phyloP scores from a whole-genome alignment of 768 basidiomycete species.

The Russula earlei region DNA sequence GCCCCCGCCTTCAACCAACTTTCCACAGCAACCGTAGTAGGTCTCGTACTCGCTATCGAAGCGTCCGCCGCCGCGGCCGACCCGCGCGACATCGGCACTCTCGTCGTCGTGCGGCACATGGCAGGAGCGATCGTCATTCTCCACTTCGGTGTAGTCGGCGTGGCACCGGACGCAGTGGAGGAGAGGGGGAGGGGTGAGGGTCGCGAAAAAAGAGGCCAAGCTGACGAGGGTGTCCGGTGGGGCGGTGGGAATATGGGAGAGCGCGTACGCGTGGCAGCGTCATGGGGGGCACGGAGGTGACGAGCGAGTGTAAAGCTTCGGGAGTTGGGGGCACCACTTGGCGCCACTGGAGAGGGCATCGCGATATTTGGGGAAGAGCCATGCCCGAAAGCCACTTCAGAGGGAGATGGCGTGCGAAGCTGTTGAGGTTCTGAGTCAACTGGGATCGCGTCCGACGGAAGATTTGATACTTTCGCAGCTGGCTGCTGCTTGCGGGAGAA shows the following conservation, averaged over 20 bases:
- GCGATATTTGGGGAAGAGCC: slow-evolving; percentile 12
- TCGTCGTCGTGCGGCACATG: slow-evolving; percentile 72
- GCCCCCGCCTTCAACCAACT: slow-evolving; percentile 64
- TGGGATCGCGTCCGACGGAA: neutral
- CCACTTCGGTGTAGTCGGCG: slow-evolving; percentile 56
- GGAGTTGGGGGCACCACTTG: slow-evolving; percentile 19
- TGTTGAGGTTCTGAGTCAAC: slow-evolving; percentile 23
- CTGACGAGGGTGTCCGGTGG: slow-evolving; percentile 35
- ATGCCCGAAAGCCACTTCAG: slow-evolving; percentile 26
- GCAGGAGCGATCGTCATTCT: slow-evolving; percentile 65
- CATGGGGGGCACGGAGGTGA: slow-evolving; percentile 56
- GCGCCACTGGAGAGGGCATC: slow-evolving; percentile 22
- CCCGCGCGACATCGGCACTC: slow-evolving; percentile 61
- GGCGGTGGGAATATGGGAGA: slow-evolving; percentile 37
- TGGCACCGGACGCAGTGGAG: slow-evolving; percentile 75
- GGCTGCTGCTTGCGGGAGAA: slow-evolving; percentile 14
- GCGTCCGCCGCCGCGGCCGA: slow-evolving; percentile 29
- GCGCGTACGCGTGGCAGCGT: slow-evolving; percentile 53
- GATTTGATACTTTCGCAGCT: neutral
- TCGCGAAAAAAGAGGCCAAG: slow-evolving; percentile 49
- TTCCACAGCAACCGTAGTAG: slow-evolving; percentile 65
- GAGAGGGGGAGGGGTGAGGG: slow-evolving; percentile 54
- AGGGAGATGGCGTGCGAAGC: slow-evolving; percentile 48
- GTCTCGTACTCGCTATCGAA: slow-evolving; percentile 45
- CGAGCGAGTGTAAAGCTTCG: slow-evolving; percentile 39